A percentile compares a stretch with the other conserved stretches of the same genome.
These are phyloP conservation scores for Phyllostachys edulis DNA, from an alignment of 176 grass and related monocot species.

Conservation along the genomic window DNA sequence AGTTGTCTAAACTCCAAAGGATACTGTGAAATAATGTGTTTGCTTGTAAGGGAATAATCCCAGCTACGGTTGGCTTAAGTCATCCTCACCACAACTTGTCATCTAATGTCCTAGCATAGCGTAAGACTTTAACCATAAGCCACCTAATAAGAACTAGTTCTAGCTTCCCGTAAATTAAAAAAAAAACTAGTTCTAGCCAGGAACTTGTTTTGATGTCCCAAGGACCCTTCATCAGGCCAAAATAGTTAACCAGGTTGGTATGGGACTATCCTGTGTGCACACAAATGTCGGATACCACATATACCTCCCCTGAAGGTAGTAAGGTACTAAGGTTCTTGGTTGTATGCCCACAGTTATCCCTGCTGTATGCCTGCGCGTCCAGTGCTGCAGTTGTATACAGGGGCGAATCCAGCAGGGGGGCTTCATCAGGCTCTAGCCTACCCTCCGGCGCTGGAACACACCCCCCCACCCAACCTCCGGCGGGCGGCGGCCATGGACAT, in stretches of 20 bases:
- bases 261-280: neutral
- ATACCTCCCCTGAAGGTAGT: neutral
- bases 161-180: neutral
- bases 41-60: neutral
- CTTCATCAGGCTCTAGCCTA: too few relatives aligned
- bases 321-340: neutral
- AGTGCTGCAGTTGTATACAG: neutral
- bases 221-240: neutral
- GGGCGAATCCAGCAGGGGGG: too few relatives aligned
- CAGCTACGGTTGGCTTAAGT: neutral
- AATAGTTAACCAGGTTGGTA: neutral
- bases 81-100: neutral
- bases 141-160: neutral
- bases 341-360: neutral
- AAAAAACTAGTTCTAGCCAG: too few relatives aligned
- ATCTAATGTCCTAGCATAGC: neutral
- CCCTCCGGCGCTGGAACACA: too few relatives aligned
- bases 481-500: too few relatives aligned
- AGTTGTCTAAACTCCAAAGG: neutral
- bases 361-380: neutral
- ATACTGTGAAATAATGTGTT: neutral
- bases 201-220: neutral
- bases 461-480: too few relatives aligned
- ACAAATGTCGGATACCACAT: neutral
- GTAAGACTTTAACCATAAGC: neutral